Evolutionary conservation across 2,329 filamentous ascomycete species (phyloP).

Genomic region (Monilinia fructicola): DNA sequence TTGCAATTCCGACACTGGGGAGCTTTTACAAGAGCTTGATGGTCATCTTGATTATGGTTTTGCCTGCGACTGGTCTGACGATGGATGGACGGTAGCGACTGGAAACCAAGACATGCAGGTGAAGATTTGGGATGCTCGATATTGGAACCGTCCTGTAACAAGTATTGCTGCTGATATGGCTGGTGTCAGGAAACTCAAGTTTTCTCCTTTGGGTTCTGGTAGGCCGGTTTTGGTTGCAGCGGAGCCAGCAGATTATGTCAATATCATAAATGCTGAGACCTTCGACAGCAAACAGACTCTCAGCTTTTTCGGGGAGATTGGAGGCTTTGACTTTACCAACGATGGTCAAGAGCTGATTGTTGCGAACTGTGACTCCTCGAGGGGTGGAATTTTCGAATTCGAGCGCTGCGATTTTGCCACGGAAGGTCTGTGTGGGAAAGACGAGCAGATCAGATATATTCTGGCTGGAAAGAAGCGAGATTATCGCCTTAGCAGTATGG

Average conservation of each 20-base stretch:
- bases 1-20: slow-evolving; percentile 65
- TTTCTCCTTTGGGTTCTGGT: slow-evolving; percentile 70
- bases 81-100: slow-evolving; percentile 74
- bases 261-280: slow-evolving; percentile 65
- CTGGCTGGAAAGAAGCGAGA: slow-evolving; percentile 16
- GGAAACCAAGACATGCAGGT: slow-evolving; percentile 73
- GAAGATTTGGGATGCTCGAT: slow-evolving; percentile 74
- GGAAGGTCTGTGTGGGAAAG: slow-evolving; percentile 23
- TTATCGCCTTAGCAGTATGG: background rate
- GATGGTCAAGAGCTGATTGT: slow-evolving; percentile 68
- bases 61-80: slow-evolving; percentile 76
- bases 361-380: slow-evolving; percentile 62
- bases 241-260: slow-evolving; percentile 73
- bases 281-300: slow-evolving; percentile 67
- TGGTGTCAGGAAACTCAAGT: slow-evolving; percentile 66
- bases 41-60: slow-evolving; percentile 73
- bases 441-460: slow-evolving; percentile 11
- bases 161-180: slow-evolving; percentile 65
- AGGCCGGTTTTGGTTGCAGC: slow-evolving; percentile 67
- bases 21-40: slow-evolving; percentile 55
- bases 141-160: slow-evolving; percentile 57
- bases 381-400: slow-evolving; percentile 56
- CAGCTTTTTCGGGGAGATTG: slow-evolving; percentile 74
- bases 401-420: slow-evolving; percentile 38
- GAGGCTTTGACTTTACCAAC: slow-evolving; percentile 64